phyloP scores from a whole-genome alignment of 768 basidiomycete genomes.

The Xanthoconium purpureum region DNA sequence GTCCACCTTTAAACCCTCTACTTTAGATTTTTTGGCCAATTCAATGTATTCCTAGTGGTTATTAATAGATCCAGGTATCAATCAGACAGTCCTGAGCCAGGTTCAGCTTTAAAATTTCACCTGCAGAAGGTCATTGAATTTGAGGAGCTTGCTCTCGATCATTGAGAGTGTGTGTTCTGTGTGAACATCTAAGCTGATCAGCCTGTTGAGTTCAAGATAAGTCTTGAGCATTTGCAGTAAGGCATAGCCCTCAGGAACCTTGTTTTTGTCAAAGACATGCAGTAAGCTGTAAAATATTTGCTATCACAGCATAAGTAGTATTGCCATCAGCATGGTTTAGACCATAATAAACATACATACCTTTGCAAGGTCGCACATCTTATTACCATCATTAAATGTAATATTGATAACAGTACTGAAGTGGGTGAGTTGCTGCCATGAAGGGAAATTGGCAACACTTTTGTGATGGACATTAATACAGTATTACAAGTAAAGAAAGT shows the following conservation, averaged over 20 bases:
- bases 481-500: not conserved
- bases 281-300: not conserved
- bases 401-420: constrained; percentile 26
- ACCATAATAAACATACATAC: constrained; percentile 13
- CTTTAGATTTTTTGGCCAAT: too few relatives aligned
- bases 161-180: not conserved
- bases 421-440: constrained; percentile 35
- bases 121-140: not conserved
- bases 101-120: not conserved
- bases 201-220: not conserved
- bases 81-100: not conserved
- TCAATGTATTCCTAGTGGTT: not conserved
- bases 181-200: not conserved
- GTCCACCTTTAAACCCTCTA: not conserved
- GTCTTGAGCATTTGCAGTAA: not conserved
- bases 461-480: not conserved
- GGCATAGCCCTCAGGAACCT: not conserved
- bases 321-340: too few relatives aligned
- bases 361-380: constrained; percentile 37
- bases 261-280: not conserved
- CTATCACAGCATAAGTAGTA: not conserved
- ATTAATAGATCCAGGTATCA: not conserved
- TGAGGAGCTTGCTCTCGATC: not conserved
- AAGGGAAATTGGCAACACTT: constrained; percentile 30
- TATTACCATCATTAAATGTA: constrained; percentile 35